Evolutionary conservation across 495 filamentous ascomycete genomes (phyloP), one percentile per base, ranked within the genome.

Genomic region (Jackrogersella minutella): DNA sequence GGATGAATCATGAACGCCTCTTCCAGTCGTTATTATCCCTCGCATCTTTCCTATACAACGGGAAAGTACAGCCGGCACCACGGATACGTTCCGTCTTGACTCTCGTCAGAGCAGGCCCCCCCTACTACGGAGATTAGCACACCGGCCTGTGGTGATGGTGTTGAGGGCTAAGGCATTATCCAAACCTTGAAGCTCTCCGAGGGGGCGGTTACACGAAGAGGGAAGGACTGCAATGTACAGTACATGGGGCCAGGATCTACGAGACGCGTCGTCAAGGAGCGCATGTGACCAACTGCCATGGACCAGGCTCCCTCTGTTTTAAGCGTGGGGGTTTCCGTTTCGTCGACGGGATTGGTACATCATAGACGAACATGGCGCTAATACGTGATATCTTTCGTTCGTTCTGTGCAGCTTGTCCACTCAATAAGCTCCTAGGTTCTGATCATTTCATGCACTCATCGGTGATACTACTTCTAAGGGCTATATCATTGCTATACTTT

Each of bases 251-350:
- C 26, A 31, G 49, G 56, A 56, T 69, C 43, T 53, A 62, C 66
- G 61, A 58, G 44, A 69, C 51, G 61, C 66, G 66, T 69, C 66
- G 66, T 69, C 61, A 58, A 44, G 51, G 51, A 39, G 66, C 17
- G 60, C 66, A 69, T 69, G 66, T 69, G 66, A 68, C 66, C 49
- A 58, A 54, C 58, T 58, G 26, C 36, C 66, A 63, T 59, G 59
- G 41, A 22, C 43, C 14, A 58, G 51, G 53, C 17, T 21, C 37
- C 43, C 30, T 53, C 41, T 58, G 26, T 64, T 60, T 69, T 51
- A 61, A 22, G 54, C 60, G 66, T 69, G 60, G 66, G 54, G 66
- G 66, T 56, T 62, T 65, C 66, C 66, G 66, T 69, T 62, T 57
- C 61, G 66, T 53, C 52, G 37, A 61, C 28, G 22, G 51, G 55